Base-by-base conservation (phyloP, 1,284 basidiomycete genomes). In the Moniliophthora roreri region DNA sequence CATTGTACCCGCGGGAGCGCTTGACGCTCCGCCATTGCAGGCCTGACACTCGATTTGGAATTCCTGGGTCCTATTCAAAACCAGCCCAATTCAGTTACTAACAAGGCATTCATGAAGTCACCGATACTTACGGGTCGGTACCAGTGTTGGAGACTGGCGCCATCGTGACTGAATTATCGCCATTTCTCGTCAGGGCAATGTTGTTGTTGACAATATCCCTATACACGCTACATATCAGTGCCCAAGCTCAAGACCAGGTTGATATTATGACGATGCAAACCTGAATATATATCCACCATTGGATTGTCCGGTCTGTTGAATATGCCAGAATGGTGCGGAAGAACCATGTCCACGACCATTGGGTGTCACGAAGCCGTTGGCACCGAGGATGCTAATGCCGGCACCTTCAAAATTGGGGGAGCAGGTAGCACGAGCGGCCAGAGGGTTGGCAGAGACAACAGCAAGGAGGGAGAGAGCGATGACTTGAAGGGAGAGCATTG, bases 341-440 rank as follows among this genome's bases (percentile, higher is more conserved):
- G 23, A 44, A 13, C 41, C 41, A 7, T 26, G 41, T 15, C 41
- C 41, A 24, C 41, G 41, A 44, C 41, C 41, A 24, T 44, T 24
- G 41, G 41, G 41, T 3, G 41, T 44, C 15, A 44, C 41, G 24
- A 21, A 44, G 23, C 41, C 41, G n/a, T 44, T 44, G 9, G 41
- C 41, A 23, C 41, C 41, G 10, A 26, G 3, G 16, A 44, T 44
- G 41, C 41, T 44, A 24, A 44, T 44, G 20, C 41, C 41, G 24
- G 41, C 41, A 21, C 20, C 41, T 21, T 24, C 41, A 21, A 44
- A 44, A 24, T 44, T 44, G 41, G 41, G 41, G 18, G 41, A 26
- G 41, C 41, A 44, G n/a, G 39, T 40, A 16, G 44, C 44, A 46
- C 44, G 44, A 46, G 44, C 44, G 16, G 26, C 44, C 18, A 41